phyloP scores from a whole-genome alignment of 2,329 filamentous ascomycete genomes.

The Myrmaecium sp. region DNA sequence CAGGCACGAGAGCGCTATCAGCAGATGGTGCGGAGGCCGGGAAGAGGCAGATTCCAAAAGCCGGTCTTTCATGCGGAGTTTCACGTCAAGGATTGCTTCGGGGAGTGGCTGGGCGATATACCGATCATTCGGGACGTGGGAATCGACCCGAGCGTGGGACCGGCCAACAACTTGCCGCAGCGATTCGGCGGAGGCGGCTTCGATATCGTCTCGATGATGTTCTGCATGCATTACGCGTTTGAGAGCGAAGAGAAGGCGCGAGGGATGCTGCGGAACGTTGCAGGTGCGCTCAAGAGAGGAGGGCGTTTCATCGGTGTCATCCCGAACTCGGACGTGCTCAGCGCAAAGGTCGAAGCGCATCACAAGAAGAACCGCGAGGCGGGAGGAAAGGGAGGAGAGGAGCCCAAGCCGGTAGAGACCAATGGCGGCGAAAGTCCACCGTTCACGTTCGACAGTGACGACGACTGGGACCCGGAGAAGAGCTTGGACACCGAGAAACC shows the following conservation, averaged over 20 bases:
- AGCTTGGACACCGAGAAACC: conserved; percentile 21
- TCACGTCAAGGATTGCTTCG: conserved; percentile 82
- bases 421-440: conserved; percentile 17
- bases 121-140: conserved; percentile 73
- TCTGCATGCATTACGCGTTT: conserved; percentile 97
- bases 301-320: conserved; percentile 90
- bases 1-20: conserved; percentile 76
- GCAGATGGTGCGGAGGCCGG: conserved; percentile 45
- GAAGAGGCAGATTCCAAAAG: conserved; percentile 31
- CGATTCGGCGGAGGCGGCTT: conserved; percentile 62
- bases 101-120: conserved; percentile 64
- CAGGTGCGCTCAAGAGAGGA: conserved; percentile 78
- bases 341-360: conserved; percentile 58
- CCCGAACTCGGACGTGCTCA: conserved; percentile 88
- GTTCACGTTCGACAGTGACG: conserved; percentile 21
- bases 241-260: conserved; percentile 80
- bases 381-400: conserved; percentile 22
- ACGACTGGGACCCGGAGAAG: conserved; percentile 29
- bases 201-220: conserved; percentile 97
- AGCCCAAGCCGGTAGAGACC: conserved; percentile 9
- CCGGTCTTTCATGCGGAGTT: conserved; percentile 74
- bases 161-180: conserved; percentile 38
- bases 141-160: conserved; percentile 57
- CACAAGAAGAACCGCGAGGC: conserved; percentile 36
- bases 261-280: conserved; percentile 85